phyloP scores from a whole-genome alignment of 1,139 yeast genomes.

The Pichia sp. region DNA sequence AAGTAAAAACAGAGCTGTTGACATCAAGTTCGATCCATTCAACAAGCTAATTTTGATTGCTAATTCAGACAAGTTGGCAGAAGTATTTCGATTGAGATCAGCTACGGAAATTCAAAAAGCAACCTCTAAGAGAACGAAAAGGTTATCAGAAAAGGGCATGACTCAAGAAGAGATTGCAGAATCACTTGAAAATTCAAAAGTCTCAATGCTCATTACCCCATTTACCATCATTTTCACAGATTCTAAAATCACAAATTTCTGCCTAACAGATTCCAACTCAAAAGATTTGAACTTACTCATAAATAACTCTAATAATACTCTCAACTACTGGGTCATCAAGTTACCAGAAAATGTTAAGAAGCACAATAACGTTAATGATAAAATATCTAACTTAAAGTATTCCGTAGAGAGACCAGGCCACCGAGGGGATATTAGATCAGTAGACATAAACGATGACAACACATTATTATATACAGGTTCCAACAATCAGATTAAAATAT shows the following conservation, averaged over 20 bases:
- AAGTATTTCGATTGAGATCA: slow-evolving; percentile 71
- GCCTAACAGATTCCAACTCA: slow-evolving; percentile 47
- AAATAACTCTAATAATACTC: slow-evolving; percentile 66
- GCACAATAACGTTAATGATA: slow-evolving; percentile 37
- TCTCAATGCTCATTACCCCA: slow-evolving; percentile 58
- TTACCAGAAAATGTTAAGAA: slow-evolving; percentile 46
- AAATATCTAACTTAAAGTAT: slow-evolving; percentile 49
- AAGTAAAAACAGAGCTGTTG: slow-evolving; percentile 70
- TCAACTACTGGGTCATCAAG: slow-evolving; percentile 62
- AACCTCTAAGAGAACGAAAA: slow-evolving; percentile 69
- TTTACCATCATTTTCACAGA: slow-evolving; percentile 55
- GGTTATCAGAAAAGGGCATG: slow-evolving; percentile 68
- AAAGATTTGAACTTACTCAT: slow-evolving; percentile 55
- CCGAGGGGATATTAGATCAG: slow-evolving; percentile 79
- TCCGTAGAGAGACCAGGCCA: slow-evolving; percentile 79
- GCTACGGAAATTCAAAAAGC: slow-evolving; percentile 80
- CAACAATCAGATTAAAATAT: slow-evolving; percentile 80
- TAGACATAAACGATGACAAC: slow-evolving; percentile 78
- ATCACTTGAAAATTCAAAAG: slow-evolving; percentile 50
- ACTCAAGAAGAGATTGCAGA: slow-evolving; percentile 58
- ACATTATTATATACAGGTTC: slow-evolving; percentile 84
- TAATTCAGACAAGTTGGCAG: slow-evolving; percentile 78
- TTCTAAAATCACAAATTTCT: slow-evolving; percentile 53
- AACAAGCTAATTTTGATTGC: slow-evolving; percentile 60
- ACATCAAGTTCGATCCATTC: slow-evolving; percentile 49